These are phyloP conservation scores for Plasmodium fragile DNA, from an alignment of 169 alveolate species.

Conservation along the genomic window DNA sequence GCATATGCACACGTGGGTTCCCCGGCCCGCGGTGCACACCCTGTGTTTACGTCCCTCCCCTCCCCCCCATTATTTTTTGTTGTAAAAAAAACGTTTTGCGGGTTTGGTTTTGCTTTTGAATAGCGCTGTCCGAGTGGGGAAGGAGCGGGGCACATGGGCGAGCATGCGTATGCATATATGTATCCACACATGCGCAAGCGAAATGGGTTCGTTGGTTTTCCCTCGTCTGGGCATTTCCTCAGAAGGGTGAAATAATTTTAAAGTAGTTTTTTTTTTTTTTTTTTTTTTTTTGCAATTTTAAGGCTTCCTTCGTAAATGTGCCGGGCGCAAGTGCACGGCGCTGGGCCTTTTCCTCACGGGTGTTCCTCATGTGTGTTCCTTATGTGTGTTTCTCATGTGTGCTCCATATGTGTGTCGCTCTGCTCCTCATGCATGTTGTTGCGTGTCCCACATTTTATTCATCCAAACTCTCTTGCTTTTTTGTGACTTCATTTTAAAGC, in stretches of 20 bases:
- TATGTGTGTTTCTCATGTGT: not conserved
- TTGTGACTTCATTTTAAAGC: constrained; percentile 55
- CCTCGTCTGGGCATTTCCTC: not conserved
- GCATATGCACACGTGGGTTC: not conserved
- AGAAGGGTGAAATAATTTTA: not conserved
- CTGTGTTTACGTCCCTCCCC: not conserved
- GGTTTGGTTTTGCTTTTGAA: not conserved
- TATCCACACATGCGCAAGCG: not conserved
- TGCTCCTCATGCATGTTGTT: not conserved
- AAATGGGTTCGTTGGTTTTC: not conserved
- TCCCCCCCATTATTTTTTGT: not conserved
- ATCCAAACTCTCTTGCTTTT: constrained; percentile 11
- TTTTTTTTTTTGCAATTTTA: constrained; percentile 9
- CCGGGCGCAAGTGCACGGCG: not conserved
- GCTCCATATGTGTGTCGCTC: not conserved
- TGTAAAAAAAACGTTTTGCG: not conserved
- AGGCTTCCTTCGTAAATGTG: constrained; percentile 1
- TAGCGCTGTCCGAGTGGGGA: not conserved
- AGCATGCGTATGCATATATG: not conserved
- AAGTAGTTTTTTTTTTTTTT: not conserved
- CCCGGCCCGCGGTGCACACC: not conserved
- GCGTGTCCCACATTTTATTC: not conserved
- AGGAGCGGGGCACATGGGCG: not conserved
- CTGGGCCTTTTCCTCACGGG: not conserved
- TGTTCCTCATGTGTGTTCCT: no score